Conservation (phyloP, 371 early-diverging fungal species). For the Apophysomyces variabilis region DNA sequence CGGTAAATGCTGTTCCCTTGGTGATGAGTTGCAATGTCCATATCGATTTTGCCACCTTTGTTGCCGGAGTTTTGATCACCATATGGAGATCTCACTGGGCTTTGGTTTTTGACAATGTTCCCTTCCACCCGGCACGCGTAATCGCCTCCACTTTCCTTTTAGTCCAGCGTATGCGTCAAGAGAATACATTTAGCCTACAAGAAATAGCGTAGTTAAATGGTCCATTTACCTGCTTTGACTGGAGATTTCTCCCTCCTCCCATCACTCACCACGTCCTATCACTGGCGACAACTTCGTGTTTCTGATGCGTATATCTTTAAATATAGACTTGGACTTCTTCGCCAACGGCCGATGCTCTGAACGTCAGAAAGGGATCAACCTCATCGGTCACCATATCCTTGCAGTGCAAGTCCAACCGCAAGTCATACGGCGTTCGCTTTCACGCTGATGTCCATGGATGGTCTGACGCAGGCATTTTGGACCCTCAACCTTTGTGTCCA, state of each 20-base stretch:
- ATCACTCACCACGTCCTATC: neutral
- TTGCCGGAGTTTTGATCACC: neutral
- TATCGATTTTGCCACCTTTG: conserved; percentile 2
- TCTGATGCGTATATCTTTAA: neutral
- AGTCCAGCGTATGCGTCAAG: neutral
- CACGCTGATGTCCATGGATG: neutral
- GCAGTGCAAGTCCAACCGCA: neutral
- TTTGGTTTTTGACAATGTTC: neutral
- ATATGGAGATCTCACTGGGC: neutral
- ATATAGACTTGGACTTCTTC: neutral
- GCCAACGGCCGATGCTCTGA: neutral
- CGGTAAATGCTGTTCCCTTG: neutral
- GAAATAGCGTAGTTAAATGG: too few species aligned
- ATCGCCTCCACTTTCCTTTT: neutral
- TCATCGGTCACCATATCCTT: neutral
- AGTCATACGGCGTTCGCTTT: neutral
- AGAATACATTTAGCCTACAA: neutral
- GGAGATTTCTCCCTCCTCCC: neutral
- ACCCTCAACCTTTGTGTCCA: neutral
- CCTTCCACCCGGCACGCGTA: neutral
- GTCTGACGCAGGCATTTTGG: neutral
- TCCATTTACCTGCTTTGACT: neutral
- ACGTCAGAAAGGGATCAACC: neutral
- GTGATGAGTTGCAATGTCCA: neutral
- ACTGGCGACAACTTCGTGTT: neutral